Percentiles rank a stretch among this genome's conserved stretches.
These are phyloP conservation scores for Yamadazyma olivae DNA, from an alignment of 805 yeast species.

Conservation along the genomic window DNA sequence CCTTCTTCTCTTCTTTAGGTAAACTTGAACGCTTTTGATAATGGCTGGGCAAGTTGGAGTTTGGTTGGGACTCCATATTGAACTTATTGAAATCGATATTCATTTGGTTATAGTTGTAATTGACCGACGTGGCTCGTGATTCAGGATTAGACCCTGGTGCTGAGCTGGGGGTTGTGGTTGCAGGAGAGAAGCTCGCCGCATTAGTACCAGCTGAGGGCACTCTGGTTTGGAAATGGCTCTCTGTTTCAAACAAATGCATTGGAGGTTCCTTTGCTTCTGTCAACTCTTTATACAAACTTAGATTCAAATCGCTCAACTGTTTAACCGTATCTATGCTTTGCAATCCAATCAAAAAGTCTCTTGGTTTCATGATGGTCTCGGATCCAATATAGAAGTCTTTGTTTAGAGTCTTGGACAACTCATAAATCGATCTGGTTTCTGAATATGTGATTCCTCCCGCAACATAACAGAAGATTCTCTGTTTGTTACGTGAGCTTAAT, in stretches of 20 bases:
- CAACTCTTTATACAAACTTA: slow-evolving; percentile 27
- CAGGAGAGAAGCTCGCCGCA: background rate
- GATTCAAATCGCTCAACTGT: slow-evolving; percentile 39
- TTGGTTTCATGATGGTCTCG: slow-evolving; percentile 65
- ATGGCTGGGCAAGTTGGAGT: slow-evolving; percentile 18
- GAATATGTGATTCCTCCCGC: slow-evolving; percentile 89
- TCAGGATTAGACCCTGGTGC: background rate
- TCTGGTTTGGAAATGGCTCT: slow-evolving; percentile 10
- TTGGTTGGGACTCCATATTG: slow-evolving; percentile 11
- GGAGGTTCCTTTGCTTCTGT: slow-evolving; percentile 41
- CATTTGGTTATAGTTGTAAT: slow-evolving; percentile 6
- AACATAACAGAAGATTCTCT: slow-evolving; percentile 72
- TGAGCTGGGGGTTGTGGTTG: background rate
- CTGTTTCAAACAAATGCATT: slow-evolving; percentile 34
- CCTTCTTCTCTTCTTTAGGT: slow-evolving; percentile 6
- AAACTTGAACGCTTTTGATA: slow-evolving; percentile 18
- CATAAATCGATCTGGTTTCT: slow-evolving; percentile 75
- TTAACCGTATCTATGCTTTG: slow-evolving; percentile 38
- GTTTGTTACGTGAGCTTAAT: slow-evolving; percentile 35
- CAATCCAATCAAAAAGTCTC: slow-evolving; percentile 42
- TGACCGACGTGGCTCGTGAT: background rate
- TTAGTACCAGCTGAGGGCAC: slow-evolving; percentile 2
- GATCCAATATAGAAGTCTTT: slow-evolving; percentile 82
- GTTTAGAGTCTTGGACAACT: slow-evolving; percentile 56
- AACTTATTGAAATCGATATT: slow-evolving; percentile 13